phyloP scores from a whole-genome alignment of 1,284 basidiomycete genomes.

The Gomphus bonarii region DNA sequence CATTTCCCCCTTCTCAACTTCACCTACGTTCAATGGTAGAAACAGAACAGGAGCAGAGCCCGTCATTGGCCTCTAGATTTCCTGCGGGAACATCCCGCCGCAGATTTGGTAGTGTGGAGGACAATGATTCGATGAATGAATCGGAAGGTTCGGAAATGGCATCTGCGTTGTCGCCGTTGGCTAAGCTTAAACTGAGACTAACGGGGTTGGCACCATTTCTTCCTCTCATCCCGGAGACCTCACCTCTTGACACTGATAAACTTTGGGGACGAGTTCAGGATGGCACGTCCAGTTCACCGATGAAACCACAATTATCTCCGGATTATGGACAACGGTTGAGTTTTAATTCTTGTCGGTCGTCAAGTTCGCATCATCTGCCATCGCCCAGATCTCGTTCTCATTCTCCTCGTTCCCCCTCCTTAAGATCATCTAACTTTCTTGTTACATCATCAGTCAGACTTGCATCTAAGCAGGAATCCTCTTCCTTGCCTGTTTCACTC shows the following conservation, averaged over 20 bases:
- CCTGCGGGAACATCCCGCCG: background rate
- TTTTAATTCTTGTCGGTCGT: background rate
- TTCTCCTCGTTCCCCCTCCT: background rate
- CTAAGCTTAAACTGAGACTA: background rate
- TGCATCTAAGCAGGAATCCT: background rate
- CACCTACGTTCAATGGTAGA: background rate
- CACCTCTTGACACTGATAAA: conserved; percentile 2
- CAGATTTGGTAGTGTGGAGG: background rate
- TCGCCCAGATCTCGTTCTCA: background rate
- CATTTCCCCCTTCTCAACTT: background rate
- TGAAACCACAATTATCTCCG: background rate
- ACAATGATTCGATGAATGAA: background rate
- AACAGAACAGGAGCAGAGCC: background rate
- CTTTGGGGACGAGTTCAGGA: background rate
- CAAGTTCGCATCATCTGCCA: background rate
- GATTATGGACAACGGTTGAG: background rate
- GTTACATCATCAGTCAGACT: background rate
- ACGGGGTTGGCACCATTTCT: background rate
- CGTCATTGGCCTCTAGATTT: background rate
- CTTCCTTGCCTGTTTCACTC: background rate
- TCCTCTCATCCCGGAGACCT: conserved; percentile 1
- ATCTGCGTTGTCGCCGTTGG: conserved; percentile 1
- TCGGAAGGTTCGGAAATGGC: background rate
- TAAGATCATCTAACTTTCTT: background rate
- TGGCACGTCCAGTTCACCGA: background rate